These are phyloP conservation scores for Ophiocordyceps australis DNA, from an alignment of 2,329 filamentous ascomycete species.

Conservation along the genomic window DNA sequence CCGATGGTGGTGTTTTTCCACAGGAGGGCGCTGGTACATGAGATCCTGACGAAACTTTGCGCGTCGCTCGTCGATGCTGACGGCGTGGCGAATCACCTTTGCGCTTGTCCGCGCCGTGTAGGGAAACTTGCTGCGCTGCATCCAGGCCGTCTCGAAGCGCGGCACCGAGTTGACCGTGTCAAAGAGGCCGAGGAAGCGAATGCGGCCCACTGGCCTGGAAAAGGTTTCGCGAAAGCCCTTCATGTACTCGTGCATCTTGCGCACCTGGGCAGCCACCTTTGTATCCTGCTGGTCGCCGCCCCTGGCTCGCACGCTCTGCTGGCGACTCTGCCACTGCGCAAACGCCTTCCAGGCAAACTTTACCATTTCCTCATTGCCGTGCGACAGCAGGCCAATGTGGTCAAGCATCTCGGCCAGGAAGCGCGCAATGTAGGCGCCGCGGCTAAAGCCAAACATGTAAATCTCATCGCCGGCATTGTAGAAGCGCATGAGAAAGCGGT, in stretches of 20 bases:
- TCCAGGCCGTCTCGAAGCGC: conserved; percentile 57
- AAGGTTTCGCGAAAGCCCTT: conserved; percentile 70
- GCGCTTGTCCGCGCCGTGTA: conserved; percentile 42
- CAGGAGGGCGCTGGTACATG: conserved; percentile 30
- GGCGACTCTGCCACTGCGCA: conserved; percentile 51
- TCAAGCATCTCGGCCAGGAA: conserved; percentile 75
- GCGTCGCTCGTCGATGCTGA: conserved; percentile 51
- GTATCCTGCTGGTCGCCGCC: conserved; percentile 22
- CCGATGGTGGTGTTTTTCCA: conserved; percentile 6
- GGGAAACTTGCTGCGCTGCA: conserved; percentile 63
- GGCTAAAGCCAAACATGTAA: conserved; percentile 58
- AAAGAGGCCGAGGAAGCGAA: conserved; percentile 62
- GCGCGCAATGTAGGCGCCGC: conserved; percentile 55
- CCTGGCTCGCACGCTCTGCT: conserved; percentile 20
- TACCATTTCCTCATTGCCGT: conserved; percentile 75
- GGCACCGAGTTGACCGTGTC: conserved; percentile 72
- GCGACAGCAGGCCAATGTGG: conserved; percentile 59
- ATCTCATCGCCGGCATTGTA: conserved; percentile 47
- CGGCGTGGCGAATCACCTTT: conserved; percentile 47
- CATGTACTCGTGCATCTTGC: conserved; percentile 56
- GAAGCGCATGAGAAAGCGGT: conserved; percentile 62
- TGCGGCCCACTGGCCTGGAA: conserved; percentile 53
- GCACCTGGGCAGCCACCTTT: conserved; percentile 12
- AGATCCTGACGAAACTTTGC: conserved; percentile 57
- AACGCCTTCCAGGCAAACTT: conserved; percentile 74